Conservation (phyloP, 805 yeast genomes). For the Lipomyces kockii region DNA sequence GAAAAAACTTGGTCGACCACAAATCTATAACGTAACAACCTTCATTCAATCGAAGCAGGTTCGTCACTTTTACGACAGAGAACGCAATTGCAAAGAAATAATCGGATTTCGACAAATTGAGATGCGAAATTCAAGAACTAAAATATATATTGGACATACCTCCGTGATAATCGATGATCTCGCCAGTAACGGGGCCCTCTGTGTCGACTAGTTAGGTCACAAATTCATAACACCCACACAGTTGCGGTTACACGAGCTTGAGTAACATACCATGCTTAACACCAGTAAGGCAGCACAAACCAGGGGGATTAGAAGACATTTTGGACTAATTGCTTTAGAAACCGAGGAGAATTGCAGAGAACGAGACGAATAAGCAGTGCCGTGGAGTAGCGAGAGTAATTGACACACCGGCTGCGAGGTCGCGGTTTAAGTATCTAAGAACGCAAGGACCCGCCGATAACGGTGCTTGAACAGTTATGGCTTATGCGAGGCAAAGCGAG, state of each 20-base stretch:
- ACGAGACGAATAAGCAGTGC: too few relatives aligned
- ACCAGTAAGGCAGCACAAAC: conserved; percentile 37
- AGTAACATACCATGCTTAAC: conserved; percentile 34
- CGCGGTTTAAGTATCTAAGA: too few relatives aligned
- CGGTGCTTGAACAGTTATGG: too few relatives aligned
- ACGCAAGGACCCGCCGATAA: too few relatives aligned
- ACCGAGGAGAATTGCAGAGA: background rate
- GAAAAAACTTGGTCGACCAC: too few relatives aligned
- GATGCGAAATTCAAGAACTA: background rate
- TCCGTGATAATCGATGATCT: conserved; percentile 37
- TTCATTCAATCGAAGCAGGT: too few relatives aligned
- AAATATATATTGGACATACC: conserved; percentile 12
- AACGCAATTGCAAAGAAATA: conserved; percentile 1
- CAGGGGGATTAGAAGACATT: conserved; percentile 36
- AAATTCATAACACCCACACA: too few relatives aligned
- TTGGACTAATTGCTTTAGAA: background rate
- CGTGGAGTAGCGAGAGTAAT: too few relatives aligned
- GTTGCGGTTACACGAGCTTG: background rate
- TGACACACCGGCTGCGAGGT: too few relatives aligned
- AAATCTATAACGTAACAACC: too few relatives aligned
- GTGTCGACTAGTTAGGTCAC: background rate
- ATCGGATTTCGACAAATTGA: background rate
- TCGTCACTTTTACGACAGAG: too few relatives aligned
- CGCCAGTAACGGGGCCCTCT: conserved; percentile 34
- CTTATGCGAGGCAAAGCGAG: too few relatives aligned